Percentiles rank a stretch among this genome's conserved stretches.
Conservation (phyloP, 345 rosid species). For the Erucastrum elatum region DNA sequence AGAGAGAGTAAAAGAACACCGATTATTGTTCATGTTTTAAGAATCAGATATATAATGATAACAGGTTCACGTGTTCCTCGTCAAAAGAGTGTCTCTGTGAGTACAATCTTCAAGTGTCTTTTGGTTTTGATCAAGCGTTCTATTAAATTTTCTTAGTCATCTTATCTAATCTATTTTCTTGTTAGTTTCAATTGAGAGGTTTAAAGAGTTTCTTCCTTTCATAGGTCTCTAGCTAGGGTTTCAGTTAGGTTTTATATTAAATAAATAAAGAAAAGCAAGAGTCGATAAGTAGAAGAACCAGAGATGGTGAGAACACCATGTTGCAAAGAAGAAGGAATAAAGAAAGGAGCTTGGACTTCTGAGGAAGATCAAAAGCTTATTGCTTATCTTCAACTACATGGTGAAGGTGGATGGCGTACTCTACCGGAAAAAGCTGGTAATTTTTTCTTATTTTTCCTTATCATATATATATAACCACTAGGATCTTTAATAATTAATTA, state of each 20-base stretch:
- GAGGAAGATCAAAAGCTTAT: constrained; percentile 48
- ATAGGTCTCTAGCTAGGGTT: constrained; percentile 15
- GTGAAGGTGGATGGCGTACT: constrained; percentile 52
- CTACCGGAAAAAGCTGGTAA: constrained; percentile 53
- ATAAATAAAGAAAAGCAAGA: background rate
- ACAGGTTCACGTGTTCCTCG: constrained; percentile 26
- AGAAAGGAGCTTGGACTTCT: constrained; percentile 52
- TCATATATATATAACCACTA: background rate
- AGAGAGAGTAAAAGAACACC: background rate
- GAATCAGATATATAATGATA: constrained; percentile 14
- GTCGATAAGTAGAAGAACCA: background rate
- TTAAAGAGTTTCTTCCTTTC: background rate
- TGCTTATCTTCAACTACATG: constrained; percentile 37
- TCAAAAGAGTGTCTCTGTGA: constrained; percentile 35
- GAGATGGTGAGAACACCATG: constrained; percentile 47
- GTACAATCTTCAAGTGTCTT: constrained; percentile 36
- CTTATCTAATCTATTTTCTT: background rate
- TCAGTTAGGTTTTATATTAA: background rate
- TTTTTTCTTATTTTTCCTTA: background rate
- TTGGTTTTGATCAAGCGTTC: constrained; percentile 39
- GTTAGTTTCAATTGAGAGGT: background rate
- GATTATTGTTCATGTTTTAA: background rate
- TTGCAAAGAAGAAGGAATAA: constrained; percentile 40
- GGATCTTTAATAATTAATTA: background rate
- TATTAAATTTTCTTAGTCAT: constrained; percentile 25